phyloP scores from a whole-genome alignment of 371 early-diverging fungal genomes.

The Quaeritorhiza haematococci region DNA sequence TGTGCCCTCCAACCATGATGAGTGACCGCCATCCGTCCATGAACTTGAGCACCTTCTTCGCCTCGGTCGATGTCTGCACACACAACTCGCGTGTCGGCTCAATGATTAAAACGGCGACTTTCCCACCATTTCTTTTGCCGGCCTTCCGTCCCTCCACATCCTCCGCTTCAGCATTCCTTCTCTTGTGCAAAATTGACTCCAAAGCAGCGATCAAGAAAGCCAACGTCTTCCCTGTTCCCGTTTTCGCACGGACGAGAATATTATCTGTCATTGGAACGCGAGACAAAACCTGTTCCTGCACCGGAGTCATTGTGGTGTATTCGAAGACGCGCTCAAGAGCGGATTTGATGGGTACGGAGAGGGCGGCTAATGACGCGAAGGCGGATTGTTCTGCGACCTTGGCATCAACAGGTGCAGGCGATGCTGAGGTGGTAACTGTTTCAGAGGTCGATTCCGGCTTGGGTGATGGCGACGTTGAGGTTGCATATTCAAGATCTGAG shows the following conservation, averaged over 20 bases:
- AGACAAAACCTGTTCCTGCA: conserved; percentile 74
- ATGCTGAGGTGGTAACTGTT: too few relatives aligned
- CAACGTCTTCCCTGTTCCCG: conserved; percentile 97
- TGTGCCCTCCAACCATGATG: conserved; percentile 86
- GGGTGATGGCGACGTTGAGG: too few relatives aligned
- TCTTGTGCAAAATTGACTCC: conserved; percentile 54
- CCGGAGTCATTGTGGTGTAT: conserved; percentile 72
- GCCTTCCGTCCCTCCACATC: too few relatives aligned
- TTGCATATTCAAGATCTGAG: too few relatives aligned
- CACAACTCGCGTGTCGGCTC: conserved; percentile 98
- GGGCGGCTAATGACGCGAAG: conserved; percentile 48
- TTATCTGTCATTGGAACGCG: conserved; percentile 70
- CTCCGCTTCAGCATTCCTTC: conserved; percentile 30
- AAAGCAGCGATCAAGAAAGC: conserved; percentile 90
- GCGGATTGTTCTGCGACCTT: too few relatives aligned
- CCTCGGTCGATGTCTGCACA: conserved; percentile 86
- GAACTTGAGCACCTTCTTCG: conserved; percentile 58
- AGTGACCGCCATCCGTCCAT: conserved; percentile 64
- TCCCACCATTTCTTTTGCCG: too few relatives aligned
- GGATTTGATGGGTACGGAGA: conserved; percentile 46
- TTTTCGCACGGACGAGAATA: conserved; percentile 95
- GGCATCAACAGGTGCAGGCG: too few relatives aligned
- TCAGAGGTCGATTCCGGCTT: too few relatives aligned
- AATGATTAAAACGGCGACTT: conserved; percentile 81
- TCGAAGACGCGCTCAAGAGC: conserved; percentile 64